phyloP scores from a whole-genome alignment of 768 basidiomycete species.

The Epithele typhae region DNA sequence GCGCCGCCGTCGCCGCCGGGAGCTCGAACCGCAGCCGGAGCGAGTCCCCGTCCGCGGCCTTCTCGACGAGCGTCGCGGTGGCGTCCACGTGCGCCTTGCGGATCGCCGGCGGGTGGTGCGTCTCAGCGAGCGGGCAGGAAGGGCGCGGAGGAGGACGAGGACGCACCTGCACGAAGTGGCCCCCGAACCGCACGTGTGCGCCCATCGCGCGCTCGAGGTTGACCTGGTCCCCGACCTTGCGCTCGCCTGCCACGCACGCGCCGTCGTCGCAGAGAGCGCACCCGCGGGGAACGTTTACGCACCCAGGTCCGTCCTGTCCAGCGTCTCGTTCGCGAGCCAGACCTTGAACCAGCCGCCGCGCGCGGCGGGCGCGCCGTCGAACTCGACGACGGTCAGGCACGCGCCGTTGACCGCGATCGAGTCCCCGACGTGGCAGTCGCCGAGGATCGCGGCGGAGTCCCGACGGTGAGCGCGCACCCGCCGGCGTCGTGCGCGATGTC shows the following conservation, averaged over 20 bases:
- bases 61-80: slow-evolving; percentile 71
- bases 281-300: no score
- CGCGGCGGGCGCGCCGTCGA: slow-evolving; percentile 53
- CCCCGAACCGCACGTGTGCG: slow-evolving; percentile 87
- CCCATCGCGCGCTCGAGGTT: slow-evolving; percentile 96
- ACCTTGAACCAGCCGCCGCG: slow-evolving; percentile 85
- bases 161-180: slow-evolving; percentile 93
- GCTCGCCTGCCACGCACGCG: slow-evolving; percentile 70
- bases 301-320: slow-evolving; percentile 90
- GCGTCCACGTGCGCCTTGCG: slow-evolving; percentile 88
- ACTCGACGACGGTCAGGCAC: slow-evolving; percentile 90
- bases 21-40: slow-evolving; percentile 80
- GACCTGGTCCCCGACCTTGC: slow-evolving; percentile 72
- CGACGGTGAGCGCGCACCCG: slow-evolving; percentile 82
- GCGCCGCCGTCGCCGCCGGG: slow-evolving; percentile 48
- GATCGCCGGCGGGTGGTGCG: background rate
- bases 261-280: background rate
- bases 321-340: slow-evolving; percentile 94
- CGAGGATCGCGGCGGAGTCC: slow-evolving; percentile 67
- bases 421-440: slow-evolving; percentile 90
- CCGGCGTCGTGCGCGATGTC: slow-evolving; percentile 58
- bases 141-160: no score
- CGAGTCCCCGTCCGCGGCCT: slow-evolving; percentile 79
- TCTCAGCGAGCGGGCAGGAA: no score
- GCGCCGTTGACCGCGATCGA: slow-evolving; percentile 80